These are phyloP conservation scores for Clonostachys chloroleuca DNA, from an alignment of 2,329 filamentous ascomycete species.

Conservation along the genomic window DNA sequence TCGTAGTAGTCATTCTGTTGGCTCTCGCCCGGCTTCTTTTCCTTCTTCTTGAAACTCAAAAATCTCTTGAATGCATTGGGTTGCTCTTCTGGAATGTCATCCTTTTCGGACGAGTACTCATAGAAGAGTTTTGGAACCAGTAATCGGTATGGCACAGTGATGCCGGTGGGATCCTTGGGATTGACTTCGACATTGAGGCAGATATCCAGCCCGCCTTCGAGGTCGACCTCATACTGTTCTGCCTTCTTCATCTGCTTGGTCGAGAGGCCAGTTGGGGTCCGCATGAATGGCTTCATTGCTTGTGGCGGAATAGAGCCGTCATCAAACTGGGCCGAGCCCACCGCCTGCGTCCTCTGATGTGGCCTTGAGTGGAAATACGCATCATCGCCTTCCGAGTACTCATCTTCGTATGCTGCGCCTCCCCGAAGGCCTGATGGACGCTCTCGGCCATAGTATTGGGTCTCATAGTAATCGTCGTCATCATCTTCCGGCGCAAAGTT, in stretches of 20 bases:
- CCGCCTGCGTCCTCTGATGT: constrained; percentile 20
- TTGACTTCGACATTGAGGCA: constrained; percentile 87
- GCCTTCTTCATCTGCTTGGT: constrained; percentile 54
- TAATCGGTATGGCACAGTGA: constrained; percentile 81
- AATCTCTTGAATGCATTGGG: constrained; percentile 36
- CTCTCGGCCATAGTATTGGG: constrained; percentile 8
- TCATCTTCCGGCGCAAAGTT: constrained; percentile 6
- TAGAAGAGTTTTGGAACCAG: constrained; percentile 76
- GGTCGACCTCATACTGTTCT: constrained; percentile 59
- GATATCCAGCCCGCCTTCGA: constrained; percentile 82
- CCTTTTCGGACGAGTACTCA: constrained; percentile 39
- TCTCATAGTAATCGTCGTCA: constrained; percentile 18
- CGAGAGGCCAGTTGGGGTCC: constrained; percentile 66
- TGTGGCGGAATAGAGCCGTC: neutral
- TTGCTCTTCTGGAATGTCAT: constrained; percentile 19
- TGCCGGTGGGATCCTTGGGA: constrained; percentile 78
- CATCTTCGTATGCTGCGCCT: constrained; percentile 33
- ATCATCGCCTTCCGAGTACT: constrained; percentile 53
- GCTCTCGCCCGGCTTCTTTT: neutral
- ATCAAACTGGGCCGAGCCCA: constrained; percentile 9
- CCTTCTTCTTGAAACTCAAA: constrained; percentile 36
- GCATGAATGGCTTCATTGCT: constrained; percentile 48
- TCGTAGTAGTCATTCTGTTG: neutral
- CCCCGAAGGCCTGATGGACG: constrained; percentile 27
- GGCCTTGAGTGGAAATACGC: constrained; percentile 46